A percentile compares a stretch with the other conserved stretches of the same genome.
These are phyloP conservation scores for Peronospora farinosa DNA, from an alignment of 352 stramenopile genomes.

Conservation along the genomic window DNA sequence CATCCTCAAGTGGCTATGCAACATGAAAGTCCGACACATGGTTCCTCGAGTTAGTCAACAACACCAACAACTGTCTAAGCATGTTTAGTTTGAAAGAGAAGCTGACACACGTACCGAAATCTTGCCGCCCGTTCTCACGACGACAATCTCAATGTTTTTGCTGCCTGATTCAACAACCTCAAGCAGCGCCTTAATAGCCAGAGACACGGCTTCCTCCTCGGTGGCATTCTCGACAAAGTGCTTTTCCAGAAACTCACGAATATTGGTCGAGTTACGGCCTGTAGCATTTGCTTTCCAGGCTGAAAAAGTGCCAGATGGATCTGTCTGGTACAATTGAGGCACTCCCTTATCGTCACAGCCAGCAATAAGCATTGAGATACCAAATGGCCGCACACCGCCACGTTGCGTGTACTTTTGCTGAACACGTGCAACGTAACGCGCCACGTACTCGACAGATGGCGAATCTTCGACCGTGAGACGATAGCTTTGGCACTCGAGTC, in stretches of 20 bases:
- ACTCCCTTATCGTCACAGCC: constrained; percentile 89
- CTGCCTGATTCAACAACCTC: constrained; percentile 97
- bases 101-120: constrained; percentile 44
- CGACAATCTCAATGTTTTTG: constrained; percentile 99
- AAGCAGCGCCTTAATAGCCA: constrained; percentile 94
- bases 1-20: constrained; percentile 54
- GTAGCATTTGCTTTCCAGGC: constrained; percentile 98
- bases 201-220: constrained; percentile 87
- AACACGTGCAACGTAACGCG: constrained; percentile 93
- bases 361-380: constrained; percentile 95
- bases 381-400: constrained; percentile 97
- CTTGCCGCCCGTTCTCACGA: constrained; percentile 78
- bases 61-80: not conserved
- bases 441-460: constrained; percentile 95
- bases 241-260: constrained; percentile 99
- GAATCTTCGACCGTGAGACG: constrained; percentile 93
- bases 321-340: constrained; percentile 97
- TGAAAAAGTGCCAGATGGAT: constrained; percentile 96
- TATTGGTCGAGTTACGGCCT: constrained; percentile 95
- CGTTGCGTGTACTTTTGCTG: constrained; percentile 98
- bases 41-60: not conserved
- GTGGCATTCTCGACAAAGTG: constrained; percentile 91
- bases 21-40: not conserved
- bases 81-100: too few relatives aligned
- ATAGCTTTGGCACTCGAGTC: constrained; percentile 98